Percentiles rank a stretch among this genome's conserved stretches.
phyloP scores from a whole-genome alignment of 2,329 filamentous ascomycete species.

The Zalaria obscura region DNA sequence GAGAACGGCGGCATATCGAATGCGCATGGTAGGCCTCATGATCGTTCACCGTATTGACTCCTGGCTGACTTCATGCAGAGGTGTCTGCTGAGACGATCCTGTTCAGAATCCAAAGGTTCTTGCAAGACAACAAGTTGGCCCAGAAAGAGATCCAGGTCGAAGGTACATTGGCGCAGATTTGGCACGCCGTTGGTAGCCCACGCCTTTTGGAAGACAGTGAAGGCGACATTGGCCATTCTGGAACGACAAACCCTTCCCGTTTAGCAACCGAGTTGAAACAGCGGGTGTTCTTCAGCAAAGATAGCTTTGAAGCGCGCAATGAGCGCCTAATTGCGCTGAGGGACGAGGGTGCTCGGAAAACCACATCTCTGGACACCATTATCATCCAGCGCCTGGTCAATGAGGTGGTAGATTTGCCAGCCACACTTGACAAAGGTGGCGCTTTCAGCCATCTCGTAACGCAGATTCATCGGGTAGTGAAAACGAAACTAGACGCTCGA shows the following conservation, averaged over 20 bases:
- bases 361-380: slow-evolving; percentile 2
- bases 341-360: neutral
- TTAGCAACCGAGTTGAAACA: neutral
- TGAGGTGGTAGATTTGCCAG: slow-evolving; percentile 10
- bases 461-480: slow-evolving; percentile 5
- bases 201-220: too few relatives aligned
- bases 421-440: slow-evolving; percentile 8
- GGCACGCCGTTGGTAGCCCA: too few relatives aligned
- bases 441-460: slow-evolving; percentile 6
- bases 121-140: too few relatives aligned
- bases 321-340: slow-evolving; percentile 3
- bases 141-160: too few relatives aligned
- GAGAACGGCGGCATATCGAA: slow-evolving; percentile 1
- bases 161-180: too few relatives aligned
- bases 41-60: neutral
- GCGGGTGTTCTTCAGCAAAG: neutral
- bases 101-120: slow-evolving; percentile 12
- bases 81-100: slow-evolving; percentile 18
- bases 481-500: slow-evolving; percentile 3
- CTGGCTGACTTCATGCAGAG: slow-evolving; percentile 6
- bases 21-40: slow-evolving; percentile 5
- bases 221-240: too few relatives aligned
- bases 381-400: slow-evolving; percentile 7
- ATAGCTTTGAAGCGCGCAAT: neutral
- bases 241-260: too few relatives aligned